phyloP scores from a whole-genome alignment of 2,329 filamentous ascomycete species.

The Exserohilum rostratum region DNA sequence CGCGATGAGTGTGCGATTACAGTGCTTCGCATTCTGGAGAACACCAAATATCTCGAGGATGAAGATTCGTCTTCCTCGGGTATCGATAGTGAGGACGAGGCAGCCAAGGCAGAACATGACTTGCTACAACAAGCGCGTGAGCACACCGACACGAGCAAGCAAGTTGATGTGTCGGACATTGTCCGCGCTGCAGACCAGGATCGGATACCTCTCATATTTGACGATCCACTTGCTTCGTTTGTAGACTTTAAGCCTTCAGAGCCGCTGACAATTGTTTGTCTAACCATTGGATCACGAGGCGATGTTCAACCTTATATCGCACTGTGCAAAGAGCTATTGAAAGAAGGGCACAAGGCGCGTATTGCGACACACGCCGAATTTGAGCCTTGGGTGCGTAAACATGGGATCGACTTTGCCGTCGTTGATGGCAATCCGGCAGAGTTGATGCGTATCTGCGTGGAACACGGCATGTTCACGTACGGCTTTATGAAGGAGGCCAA shows the following conservation, averaged over 20 bases:
- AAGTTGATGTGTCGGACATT: conserved; percentile 34
- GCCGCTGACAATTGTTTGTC: conserved; percentile 82
- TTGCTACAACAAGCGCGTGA: conserved; percentile 76
- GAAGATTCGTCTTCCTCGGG: conserved; percentile 70
- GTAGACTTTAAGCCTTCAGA: conserved; percentile 87
- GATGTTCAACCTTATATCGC: conserved; percentile 99
- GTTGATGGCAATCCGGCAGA: conserved; percentile 92
- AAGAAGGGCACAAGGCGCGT: conserved; percentile 81
- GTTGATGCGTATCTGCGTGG: conserved; percentile 93
- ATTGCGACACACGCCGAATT: conserved; percentile 96
- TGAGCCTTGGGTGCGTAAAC: conserved; percentile 83
- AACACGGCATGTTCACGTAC: conserved; percentile 95
- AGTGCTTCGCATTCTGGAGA: conserved; percentile 76
- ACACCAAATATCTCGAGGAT: conserved; percentile 71
- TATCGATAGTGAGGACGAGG: conserved; percentile 72
- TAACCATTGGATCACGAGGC: conserved; percentile 93
- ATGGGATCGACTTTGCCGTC: conserved; percentile 89
- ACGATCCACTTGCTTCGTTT: conserved; percentile 85
- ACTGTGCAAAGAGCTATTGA: conserved; percentile 85
- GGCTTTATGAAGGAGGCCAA: conserved; percentile 87
- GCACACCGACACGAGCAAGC: conserved; percentile 30
- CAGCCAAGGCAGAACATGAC: conserved; percentile 79
- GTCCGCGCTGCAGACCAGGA: conserved; percentile 52
- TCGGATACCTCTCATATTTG: conserved; percentile 80
- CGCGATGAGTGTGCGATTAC: conserved; percentile 90